Evolutionary conservation across 768 basidiomycete genomes (phyloP), one percentile per base, ranked within the genome.

Genomic region (Rhodotorula kratochvilovae): DNA sequence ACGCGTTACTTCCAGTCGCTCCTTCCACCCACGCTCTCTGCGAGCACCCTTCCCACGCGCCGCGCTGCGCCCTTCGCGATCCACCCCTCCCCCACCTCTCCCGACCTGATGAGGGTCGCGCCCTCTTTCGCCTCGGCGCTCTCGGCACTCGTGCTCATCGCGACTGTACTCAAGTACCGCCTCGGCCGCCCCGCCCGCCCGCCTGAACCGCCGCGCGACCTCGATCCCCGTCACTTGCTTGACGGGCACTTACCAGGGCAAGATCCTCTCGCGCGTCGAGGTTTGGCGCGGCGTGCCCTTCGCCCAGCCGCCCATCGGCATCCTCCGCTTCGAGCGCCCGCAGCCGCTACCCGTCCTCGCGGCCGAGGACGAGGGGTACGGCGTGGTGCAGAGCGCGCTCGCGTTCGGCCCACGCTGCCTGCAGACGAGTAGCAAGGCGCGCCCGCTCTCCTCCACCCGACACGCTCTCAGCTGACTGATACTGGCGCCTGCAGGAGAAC

Each of bases 261-360:
- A 59, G 42, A 29, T 59, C n/a, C 58, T 59, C 58, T 59, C 58
- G 27, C 23, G 29, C 25, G 61, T 63, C 48, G 51, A 63, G 35
- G 33, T 50, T 8, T 63, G 46, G 46, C 61, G 48, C 29, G 61
- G 61, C 12, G 39, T 63, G 1, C 61, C 61, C 11, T 63, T 19
- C 61, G 45, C 46, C 10, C 46, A 50, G 27, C 31, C 61, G 1
- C 58, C 58, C 12, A 11, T 59, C 16, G 58, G 58, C n/a, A 48
- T 51, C 21, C 48, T 50, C n/a, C 36, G 46, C 29, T 23, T 50
- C 5, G 25, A 33, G 19, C 61, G 48, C 16, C 46, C 61, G 45
- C 48, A 63, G 33, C 46, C 61, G 19, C 23, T 42, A 16, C 61
- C 61, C 3, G 25, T 35, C 5, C 27, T 50, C 48, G n/a, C 2